These are phyloP conservation scores for Cutaneotrichosporon spelunceum DNA, from an alignment of 1,284 basidiomycete species.

Conservation along the genomic window DNA sequence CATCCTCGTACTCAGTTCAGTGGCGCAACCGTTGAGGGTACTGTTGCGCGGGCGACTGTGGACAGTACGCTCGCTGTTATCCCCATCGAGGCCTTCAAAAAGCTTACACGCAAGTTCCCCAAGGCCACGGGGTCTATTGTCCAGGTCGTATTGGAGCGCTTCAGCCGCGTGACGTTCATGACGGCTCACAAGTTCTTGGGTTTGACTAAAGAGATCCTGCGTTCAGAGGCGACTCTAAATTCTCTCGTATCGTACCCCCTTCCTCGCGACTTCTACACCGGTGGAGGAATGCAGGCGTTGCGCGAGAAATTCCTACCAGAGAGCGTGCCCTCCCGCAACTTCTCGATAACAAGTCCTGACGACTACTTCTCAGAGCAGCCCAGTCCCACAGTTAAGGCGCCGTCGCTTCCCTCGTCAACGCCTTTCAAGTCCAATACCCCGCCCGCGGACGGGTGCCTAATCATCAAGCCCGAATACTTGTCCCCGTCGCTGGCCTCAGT, in stretches of 20 bases:
- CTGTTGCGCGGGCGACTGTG: constrained; percentile 82
- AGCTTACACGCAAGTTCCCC: constrained; percentile 83
- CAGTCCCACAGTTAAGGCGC: constrained; percentile 42
- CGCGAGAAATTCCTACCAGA: constrained; percentile 67
- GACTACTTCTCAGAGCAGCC: constrained; percentile 50
- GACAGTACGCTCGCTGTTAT: constrained; percentile 98
- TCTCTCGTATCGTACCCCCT: constrained; percentile 93
- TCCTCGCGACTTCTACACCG: constrained; percentile 85
- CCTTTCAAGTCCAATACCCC: constrained; percentile 34
- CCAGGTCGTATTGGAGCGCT: constrained; percentile 65
- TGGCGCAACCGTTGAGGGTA: constrained; percentile 19
- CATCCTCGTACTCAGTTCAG: background rate
- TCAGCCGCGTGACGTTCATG: constrained; percentile 93
- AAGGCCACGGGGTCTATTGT: constrained; percentile 97
- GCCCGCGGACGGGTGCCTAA: constrained; percentile 1
- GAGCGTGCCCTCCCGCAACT: background rate
- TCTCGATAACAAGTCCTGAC: background rate
- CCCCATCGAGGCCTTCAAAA: constrained; percentile 88
- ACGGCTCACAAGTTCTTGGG: constrained; percentile 92
- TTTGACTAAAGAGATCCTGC: constrained; percentile 88
- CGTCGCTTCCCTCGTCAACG: constrained; percentile 39
- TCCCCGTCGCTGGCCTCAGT: background rate
- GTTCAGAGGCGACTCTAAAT: constrained; percentile 95
- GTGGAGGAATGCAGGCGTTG: constrained; percentile 84
- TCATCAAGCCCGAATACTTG: background rate